Base-by-base conservation (phyloP, 805 yeast species). In the Pichia californica region DNA sequence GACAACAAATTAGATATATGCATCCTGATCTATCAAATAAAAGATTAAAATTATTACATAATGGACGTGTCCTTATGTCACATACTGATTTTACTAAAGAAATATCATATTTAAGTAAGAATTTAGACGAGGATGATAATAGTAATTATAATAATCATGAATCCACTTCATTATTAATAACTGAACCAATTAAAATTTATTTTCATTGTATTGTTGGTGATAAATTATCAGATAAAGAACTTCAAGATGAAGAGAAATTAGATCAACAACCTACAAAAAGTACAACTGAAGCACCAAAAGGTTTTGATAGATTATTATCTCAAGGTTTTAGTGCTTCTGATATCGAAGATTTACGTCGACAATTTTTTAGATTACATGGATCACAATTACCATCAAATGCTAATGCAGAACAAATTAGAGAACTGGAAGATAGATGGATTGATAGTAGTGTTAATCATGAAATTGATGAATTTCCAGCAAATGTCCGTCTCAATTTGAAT, bases 261-360 rank as follows among this genome's bases (percentile, higher is more conserved):
- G 89, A 83, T 54, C 65, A 64, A 40, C 74, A 72, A 9, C 83
- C 78, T 16, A 68, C 66, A 27, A 64, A 66, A 38, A 61, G 75
- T 3, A 79, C 84, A 0, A 58, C 71, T 1, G 87, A 86, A 1
- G 88, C 87, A 13, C 80, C 82, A 3, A 74, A 81, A 14, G 96
- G 97, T 2, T 87, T 89, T 59, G 96, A 89, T 60, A 65, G 96
- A 33, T 67, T 89, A 41, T 69, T 88, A 15, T 77, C 79, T 27
- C 89, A 88, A 35, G 97, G 97, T 8, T 86, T 89, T 57, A 73
- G 85, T 5, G 85, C 77, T 27, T 83, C 77, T 46, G 97, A 89
- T 52, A 77, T 89, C 23, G 69, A 69, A 34, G 81, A 80, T 44
- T 62, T 89, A 46, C 70, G 96, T 46, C 66, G 74, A 40, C 96